Conservation (phyloP, 768 basidiomycete genomes). For the Dictyophora rubrovolvata region DNA sequence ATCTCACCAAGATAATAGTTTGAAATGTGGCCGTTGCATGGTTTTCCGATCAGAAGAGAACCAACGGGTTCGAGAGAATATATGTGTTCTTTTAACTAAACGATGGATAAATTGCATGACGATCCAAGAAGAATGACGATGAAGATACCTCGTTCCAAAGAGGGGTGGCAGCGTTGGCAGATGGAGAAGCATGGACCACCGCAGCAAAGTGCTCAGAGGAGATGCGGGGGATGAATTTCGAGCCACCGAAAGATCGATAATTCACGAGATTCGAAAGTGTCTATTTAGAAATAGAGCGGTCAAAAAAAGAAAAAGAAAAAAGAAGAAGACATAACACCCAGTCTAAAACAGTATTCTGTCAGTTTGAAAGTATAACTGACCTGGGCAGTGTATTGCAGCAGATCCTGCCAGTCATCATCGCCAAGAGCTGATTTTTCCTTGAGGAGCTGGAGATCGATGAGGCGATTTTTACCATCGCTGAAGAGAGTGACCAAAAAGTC, state of each 20-base stretch:
- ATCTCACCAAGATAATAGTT: constrained; percentile 78
- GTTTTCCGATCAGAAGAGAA: constrained; percentile 71
- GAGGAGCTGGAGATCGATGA: constrained; percentile 47
- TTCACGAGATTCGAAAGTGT: constrained; percentile 35
- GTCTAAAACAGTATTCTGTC: neutral
- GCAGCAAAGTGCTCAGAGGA: constrained; percentile 48
- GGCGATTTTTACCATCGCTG: constrained; percentile 40
- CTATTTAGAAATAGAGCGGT: constrained; percentile 12
- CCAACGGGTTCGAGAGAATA: constrained; percentile 57
- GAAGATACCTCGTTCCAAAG: constrained; percentile 54
- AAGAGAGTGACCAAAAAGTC: constrained; percentile 65
- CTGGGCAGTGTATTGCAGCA: constrained; percentile 67
- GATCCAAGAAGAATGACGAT: neutral
- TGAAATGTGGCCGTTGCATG: constrained; percentile 58
- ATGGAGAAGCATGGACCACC: constrained; percentile 51
- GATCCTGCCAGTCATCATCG: constrained; percentile 53
- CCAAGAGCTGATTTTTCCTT: constrained; percentile 44
- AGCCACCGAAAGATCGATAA: constrained; percentile 75
- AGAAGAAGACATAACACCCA: neutral
- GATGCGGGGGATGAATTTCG: constrained; percentile 75
- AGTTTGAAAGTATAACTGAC: constrained; percentile 23
- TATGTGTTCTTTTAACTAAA: constrained; percentile 63
- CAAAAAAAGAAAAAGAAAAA: constrained; percentile 50
- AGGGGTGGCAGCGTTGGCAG: constrained; percentile 40
- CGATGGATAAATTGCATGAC: neutral